phyloP scores from a whole-genome alignment of 2,329 filamentous ascomycete species.

The Botryotinia globosa region DNA sequence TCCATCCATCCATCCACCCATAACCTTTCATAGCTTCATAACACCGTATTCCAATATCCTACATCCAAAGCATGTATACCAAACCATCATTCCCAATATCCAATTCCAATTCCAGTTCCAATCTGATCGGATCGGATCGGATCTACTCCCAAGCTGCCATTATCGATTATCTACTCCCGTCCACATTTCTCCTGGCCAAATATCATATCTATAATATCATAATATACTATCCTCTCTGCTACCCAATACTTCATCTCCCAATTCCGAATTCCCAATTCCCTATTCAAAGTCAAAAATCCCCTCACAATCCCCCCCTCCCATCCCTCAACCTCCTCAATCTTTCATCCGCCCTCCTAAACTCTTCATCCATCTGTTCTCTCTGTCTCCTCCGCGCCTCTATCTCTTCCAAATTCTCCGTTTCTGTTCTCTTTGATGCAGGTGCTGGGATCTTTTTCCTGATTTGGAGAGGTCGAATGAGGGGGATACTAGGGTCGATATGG shows the following conservation, averaged over 20 bases:
- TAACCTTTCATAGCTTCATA: not conserved
- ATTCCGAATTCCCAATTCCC: too few relatives aligned
- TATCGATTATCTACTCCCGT: not conserved
- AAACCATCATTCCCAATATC: not conserved
- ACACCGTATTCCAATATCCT: not conserved
- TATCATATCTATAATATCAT: too few relatives aligned
- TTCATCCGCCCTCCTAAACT: slow-evolving; percentile 16
- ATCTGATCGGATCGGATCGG: not conserved
- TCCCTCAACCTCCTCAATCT: slow-evolving; percentile 18
- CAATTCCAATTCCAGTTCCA: not conserved
- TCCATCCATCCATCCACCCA: not conserved
- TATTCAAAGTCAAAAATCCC: too few relatives aligned
- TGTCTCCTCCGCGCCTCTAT: not conserved
- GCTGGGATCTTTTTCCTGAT: not conserved
- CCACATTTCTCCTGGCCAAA: not conserved
- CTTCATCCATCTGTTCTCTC: not conserved
- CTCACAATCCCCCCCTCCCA: slow-evolving; percentile 3
- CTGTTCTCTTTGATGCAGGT: not conserved
- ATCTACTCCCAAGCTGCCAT: not conserved
- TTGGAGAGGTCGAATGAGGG: not conserved
- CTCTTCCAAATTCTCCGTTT: too few relatives aligned
- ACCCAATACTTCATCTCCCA: too few relatives aligned
- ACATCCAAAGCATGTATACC: not conserved
- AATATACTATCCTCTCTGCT: too few relatives aligned
- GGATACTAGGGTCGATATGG: not conserved